These are phyloP conservation scores for Arabidopsis thaliana DNA, from an alignment of 345 rosid genomes.

Conservation along the genomic window TAIR10.1 NC_003076.8:961001-961500, in stretches of 20 bases:
- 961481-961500: not conserved
- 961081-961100: constrained; percentile 14
- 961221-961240: constrained; percentile 26
- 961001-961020: constrained; percentile 16
- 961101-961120: not conserved
- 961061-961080: not conserved
- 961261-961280: not conserved
- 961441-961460: not conserved
- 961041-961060: constrained; percentile 12
- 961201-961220: constrained; percentile 31
- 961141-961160: constrained; percentile 21
- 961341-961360: constrained; percentile 18
- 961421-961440: constrained; percentile 24
- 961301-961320: constrained; percentile 7
- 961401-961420: constrained; percentile 12
- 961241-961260: constrained; percentile 1
- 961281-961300: not conserved
- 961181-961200: constrained; percentile 33
- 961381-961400: constrained; percentile 7
- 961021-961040: not conserved
- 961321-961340: constrained; percentile 3
- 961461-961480: not conserved
- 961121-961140: not conserved
- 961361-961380: constrained; percentile 12
- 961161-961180: constrained; percentile 46